Percentiles rank a stretch among this genome's conserved stretches.
phyloP scores from a whole-genome alignment of 163 green algal species.

The Coccomyxa subellipsoidea region DNA sequence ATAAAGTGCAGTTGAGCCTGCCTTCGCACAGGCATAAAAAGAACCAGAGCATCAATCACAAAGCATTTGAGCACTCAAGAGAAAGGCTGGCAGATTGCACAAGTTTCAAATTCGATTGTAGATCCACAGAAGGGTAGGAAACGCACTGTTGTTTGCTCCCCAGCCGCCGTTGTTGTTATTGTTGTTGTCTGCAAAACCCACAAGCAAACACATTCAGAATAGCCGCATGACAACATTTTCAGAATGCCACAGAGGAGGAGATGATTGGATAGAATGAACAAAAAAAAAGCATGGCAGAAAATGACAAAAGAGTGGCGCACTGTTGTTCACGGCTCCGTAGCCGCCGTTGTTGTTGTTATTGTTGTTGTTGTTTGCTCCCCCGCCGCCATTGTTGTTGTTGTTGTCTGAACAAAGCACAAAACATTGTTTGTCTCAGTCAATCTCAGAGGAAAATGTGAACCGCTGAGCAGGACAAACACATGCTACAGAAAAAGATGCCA shows the following conservation, averaged over 20 bases:
- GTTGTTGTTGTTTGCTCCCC: not conserved
- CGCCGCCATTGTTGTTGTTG: not conserved
- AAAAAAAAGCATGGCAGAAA: not conserved
- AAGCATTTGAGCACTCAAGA: no score
- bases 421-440: not conserved
- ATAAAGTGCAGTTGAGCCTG: no score
- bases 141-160: no score
- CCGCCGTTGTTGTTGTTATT: slow-evolving; percentile 2
- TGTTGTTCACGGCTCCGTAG: not conserved
- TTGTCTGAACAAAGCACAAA: no score
- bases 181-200: not conserved
- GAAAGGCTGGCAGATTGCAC: no score
- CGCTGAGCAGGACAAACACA: not conserved
- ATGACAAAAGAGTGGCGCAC: not conserved
- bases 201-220: not conserved
- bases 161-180: no score
- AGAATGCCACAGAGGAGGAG: not conserved
- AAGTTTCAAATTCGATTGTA: no score
- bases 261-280: not conserved
- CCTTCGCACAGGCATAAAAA: no score
- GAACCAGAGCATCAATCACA: no score
- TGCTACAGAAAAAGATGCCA: not conserved
- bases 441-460: not conserved
- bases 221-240: not conserved
- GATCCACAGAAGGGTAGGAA: no score